A percentile compares a stretch with the other conserved stretches of the same genome.
These are phyloP conservation scores for Phlebiopsis flavidoalba DNA, from an alignment of 768 basidiomycete species.

Conservation along the genomic window DNA sequence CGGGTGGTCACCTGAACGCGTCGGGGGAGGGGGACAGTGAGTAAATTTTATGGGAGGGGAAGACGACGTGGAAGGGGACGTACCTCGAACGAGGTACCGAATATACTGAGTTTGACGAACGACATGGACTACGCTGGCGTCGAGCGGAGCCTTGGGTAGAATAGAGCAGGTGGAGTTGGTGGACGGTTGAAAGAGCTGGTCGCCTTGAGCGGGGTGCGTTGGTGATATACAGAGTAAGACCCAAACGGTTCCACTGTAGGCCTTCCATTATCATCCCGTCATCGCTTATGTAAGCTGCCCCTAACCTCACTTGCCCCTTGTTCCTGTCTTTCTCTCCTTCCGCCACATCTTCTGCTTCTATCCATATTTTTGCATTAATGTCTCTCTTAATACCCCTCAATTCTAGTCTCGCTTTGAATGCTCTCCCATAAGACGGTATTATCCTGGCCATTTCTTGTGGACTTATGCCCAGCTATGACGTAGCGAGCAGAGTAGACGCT, in stretches of 20 bases:
- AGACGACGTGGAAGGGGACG: slow-evolving; percentile 13
- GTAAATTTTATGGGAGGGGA: slow-evolving; percentile 7
- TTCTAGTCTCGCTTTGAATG: too few relatives aligned
- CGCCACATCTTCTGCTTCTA: neutral
- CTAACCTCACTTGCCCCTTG: neutral
- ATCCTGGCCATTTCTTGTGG: neutral
- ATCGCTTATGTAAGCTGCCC: slow-evolving; percentile 4
- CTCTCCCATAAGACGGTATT: neutral
- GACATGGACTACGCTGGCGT: slow-evolving; percentile 48
- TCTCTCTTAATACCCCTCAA: too few relatives aligned
- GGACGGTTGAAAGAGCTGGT: neutral
- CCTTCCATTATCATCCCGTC: slow-evolving; percentile 3
- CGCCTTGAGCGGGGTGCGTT: neutral
- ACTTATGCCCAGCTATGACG: neutral
- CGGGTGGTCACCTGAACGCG: slow-evolving; percentile 82
- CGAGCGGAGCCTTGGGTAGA: neutral
- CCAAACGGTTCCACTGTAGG: neutral
- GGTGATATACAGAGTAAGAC: neutral
- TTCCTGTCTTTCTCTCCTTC: neutral
- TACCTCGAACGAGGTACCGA: slow-evolving; percentile 96
- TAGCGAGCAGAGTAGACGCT: neutral
- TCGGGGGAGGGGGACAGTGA: neutral
- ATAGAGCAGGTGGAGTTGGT: slow-evolving; percentile 5
- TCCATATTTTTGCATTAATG: too few relatives aligned
- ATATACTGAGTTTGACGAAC: slow-evolving; percentile 97